Percentiles rank a stretch among this genome's conserved stretches.
phyloP scores from a whole-genome alignment of 2,329 filamentous ascomycete species.

The Hymenoscyphus salicellus region DNA sequence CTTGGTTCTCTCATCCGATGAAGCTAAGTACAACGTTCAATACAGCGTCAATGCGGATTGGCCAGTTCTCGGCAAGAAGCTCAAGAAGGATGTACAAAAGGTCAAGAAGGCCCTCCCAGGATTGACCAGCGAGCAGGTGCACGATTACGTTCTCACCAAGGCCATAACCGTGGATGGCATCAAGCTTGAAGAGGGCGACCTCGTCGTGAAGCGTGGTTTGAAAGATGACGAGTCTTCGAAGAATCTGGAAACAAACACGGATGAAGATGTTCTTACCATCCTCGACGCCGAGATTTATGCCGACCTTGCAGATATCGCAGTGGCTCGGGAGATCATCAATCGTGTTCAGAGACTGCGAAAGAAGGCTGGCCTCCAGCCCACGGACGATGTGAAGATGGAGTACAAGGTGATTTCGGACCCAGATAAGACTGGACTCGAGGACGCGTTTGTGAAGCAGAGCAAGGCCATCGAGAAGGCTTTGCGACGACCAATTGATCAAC shows the following conservation, averaged over 20 bases:
- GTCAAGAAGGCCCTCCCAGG: conserved; percentile 86
- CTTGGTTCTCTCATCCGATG: conserved; percentile 78
- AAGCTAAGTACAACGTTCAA: conserved; percentile 86
- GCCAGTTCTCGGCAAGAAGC: conserved; percentile 91
- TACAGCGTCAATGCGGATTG: conserved; percentile 90
- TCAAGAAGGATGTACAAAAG: conserved; percentile 89
- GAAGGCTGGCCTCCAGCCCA: conserved; percentile 85
- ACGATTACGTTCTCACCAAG: conserved; percentile 69
- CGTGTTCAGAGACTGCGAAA: conserved; percentile 90
- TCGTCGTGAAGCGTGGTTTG: conserved; percentile 77
- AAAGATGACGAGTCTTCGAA: conserved; percentile 68
- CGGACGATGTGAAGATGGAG: conserved; percentile 94
- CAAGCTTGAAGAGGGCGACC: conserved; percentile 73
- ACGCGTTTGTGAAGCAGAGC: conserved; percentile 66
- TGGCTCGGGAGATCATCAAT: conserved; percentile 90
- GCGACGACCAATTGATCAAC: conserved; percentile 72
- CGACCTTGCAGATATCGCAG: conserved; percentile 81
- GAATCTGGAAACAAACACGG: conserved; percentile 80
- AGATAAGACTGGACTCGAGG: conserved; percentile 68
- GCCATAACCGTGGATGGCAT: conserved; percentile 84
- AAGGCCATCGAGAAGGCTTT: conserved; percentile 72
- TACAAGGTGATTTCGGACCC: conserved; percentile 79
- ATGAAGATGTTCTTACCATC: conserved; percentile 86
- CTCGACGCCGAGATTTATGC: conserved; percentile 80
- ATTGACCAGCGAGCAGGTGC: conserved; percentile 76